Evolutionary conservation across 257 asterid species (phyloP).

Genomic region (Cordia subcordata): DNA sequence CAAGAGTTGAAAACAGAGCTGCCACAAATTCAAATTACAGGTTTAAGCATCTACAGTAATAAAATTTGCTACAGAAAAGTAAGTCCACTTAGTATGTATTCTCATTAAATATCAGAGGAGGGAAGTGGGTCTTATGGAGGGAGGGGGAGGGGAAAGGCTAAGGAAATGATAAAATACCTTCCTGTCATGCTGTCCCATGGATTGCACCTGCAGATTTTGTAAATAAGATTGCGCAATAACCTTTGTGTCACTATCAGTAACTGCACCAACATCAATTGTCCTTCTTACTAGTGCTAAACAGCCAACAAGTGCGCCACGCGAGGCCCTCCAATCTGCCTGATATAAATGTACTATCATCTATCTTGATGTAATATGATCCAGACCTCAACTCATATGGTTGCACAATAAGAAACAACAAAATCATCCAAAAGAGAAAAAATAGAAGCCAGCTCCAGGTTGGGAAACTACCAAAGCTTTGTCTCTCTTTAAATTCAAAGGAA

Average conservation of each 20-base stretch:
- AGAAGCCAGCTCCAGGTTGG: no score
- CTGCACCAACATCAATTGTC: slow-evolving; percentile 54
- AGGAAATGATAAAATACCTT: slow-evolving; percentile 43
- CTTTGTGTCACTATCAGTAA: slow-evolving; percentile 53
- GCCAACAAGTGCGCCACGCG: slow-evolving; percentile 93
- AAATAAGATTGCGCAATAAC: slow-evolving; percentile 61
- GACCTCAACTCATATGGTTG: slow-evolving; percentile 1
- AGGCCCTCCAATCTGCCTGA: slow-evolving; percentile 98
- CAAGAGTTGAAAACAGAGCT: slow-evolving; percentile 90
- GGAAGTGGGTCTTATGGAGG: no score
- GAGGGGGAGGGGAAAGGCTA: no score
- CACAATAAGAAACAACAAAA: not conserved
- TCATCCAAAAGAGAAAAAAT: not conserved
- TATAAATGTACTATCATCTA: slow-evolving; percentile 28
- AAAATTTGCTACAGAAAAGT: not conserved
- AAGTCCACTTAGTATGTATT: not conserved
- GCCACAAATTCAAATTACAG: slow-evolving; percentile 30
- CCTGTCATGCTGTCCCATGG: slow-evolving; percentile 86
- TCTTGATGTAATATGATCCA: slow-evolving; percentile 5
- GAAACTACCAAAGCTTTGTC: not conserved
- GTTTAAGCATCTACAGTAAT: not conserved
- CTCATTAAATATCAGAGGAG: no score
- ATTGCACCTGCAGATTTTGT: slow-evolving; percentile 66
- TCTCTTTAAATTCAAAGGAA: not conserved
- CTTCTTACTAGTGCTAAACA: slow-evolving; percentile 85